A percentile compares a stretch with the other conserved stretches of the same genome.
phyloP scores from a whole-genome alignment of 73 alveolate genomes.

The Effrenium voratum region DNA sequence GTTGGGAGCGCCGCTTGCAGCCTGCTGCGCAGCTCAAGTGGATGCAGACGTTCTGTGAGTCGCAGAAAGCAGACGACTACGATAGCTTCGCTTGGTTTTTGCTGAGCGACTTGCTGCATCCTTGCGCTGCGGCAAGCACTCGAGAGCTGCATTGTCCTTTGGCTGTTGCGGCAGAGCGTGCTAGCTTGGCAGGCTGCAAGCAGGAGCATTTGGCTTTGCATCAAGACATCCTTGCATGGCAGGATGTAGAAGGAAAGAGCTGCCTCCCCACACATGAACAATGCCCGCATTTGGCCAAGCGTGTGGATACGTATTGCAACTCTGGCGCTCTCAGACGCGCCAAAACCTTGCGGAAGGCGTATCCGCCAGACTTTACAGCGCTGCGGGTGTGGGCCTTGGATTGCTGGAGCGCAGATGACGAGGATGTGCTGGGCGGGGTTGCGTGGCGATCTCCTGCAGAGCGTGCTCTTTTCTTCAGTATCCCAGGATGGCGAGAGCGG shows the following conservation, averaged over 20 bases:
- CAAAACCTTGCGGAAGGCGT: no score
- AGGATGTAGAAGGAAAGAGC: not conserved
- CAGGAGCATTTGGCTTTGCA: not conserved
- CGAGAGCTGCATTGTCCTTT: not conserved
- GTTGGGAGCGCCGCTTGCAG: not conserved
- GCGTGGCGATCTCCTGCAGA: no score
- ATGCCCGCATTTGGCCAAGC: not conserved
- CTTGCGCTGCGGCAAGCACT: not conserved
- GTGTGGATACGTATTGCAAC: not conserved
- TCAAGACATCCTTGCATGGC: not conserved
- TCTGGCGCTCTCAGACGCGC: no score
- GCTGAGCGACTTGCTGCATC: not conserved
- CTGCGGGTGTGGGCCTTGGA: no score
- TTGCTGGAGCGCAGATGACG: no score
- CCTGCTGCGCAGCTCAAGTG: not conserved
- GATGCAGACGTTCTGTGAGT: not conserved
- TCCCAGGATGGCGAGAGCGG: no score
- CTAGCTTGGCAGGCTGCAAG: not conserved
- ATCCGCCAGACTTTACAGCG: no score
- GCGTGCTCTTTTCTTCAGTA: no score
- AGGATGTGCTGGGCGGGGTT: no score
- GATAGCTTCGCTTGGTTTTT: not conserved
- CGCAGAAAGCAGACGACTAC: not conserved
- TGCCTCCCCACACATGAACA: not conserved
- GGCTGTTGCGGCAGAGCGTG: no score